Evolutionary conservation across 2,329 filamentous ascomycete genomes (phyloP).

Genomic region (Scedosporium apiospermum): DNA sequence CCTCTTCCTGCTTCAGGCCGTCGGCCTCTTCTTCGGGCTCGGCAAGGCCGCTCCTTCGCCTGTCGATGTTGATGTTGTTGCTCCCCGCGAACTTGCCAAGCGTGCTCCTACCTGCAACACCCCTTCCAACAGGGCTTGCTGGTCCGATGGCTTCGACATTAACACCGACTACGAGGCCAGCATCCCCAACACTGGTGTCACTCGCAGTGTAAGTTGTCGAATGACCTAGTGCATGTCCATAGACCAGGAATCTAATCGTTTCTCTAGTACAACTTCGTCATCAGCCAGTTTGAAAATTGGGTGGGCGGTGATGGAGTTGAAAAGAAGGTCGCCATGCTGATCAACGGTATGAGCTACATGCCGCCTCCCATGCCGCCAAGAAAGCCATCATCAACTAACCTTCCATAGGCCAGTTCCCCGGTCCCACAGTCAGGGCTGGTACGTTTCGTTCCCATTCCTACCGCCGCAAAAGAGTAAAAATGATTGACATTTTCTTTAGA

Average conservation of each 20-base stretch:
- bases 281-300: conserved; percentile 11
- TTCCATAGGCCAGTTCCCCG: conserved; percentile 9
- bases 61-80: conserved; percentile 17
- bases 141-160: conserved; percentile 20
- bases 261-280: conserved; percentile 10
- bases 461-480: not conserved
- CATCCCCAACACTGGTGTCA: conserved; percentile 20
- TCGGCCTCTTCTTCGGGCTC: conserved; percentile 7
- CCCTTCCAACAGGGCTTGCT: conserved; percentile 14
- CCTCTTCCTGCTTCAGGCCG: conserved; percentile 2
- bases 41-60: conserved; percentile 4
- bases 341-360: conserved; percentile 11
- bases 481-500: conserved; percentile 16
- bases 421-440: conserved; percentile 10
- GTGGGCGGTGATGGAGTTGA: conserved; percentile 10
- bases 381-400: not conserved
- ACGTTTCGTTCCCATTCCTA: not conserved
- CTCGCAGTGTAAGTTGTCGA: conserved; percentile 6
- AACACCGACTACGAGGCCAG: conserved; percentile 17
- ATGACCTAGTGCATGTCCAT: not conserved
- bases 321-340: conserved; percentile 14
- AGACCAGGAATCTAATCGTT: not conserved
- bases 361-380: not conserved
- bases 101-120: conserved; percentile 13
- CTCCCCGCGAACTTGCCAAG: conserved; percentile 15